Base-by-base conservation (phyloP, 2,329 filamentous ascomycete genomes). In the Fusarium avenaceum region DNA sequence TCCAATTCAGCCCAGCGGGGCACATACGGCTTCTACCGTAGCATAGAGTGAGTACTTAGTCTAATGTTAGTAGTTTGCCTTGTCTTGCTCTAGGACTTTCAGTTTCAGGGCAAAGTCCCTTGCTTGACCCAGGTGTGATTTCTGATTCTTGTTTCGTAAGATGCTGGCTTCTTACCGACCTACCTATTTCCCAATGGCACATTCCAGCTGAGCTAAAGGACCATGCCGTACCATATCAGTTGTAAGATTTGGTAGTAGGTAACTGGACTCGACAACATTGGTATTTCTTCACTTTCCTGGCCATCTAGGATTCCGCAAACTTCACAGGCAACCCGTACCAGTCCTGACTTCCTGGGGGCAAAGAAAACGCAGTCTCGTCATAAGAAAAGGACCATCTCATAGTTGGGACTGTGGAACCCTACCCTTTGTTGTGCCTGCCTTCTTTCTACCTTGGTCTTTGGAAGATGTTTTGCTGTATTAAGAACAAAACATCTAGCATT, bases 381-480 rank as follows among this genome's bases (percentile, higher is more conserved):
- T 35, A 35, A n/a, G 33, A 15, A 35, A n/a, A 17, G 33, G 4
- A 35, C 10, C 28, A n/a, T 17, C 17, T 13, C 4, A 35, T 7
- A 38, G 35, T n/a, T 10, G 7, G 28, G 40, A 22, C 20, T 32
- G 49, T 46, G 49, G 19, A 33, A 39, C 33, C 19, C 35, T 17
- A 19, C 14, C 28, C 19, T n/a, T 14, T 8, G 7, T 19, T 15
- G 19, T 33, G 3, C 17, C 35, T n/a, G 17, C 17, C 52, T 30
- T 22, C 11, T 26, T 35, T 17, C 11, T 26, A 14, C 24, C 24
- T 24, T 24, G 4, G 11, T 48, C 11, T 42, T 32, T 33, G 39
- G 42, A 61, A 61, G 33, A 75, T 78, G 75, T 67, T 77, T 35
- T 65, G 65, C 48, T 70, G 68, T 45, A 46, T 71, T 20, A 72